Evolutionary conservation across 345 rosid genomes (phyloP).

Genomic region (Orychophragmus violaceus): DNA sequence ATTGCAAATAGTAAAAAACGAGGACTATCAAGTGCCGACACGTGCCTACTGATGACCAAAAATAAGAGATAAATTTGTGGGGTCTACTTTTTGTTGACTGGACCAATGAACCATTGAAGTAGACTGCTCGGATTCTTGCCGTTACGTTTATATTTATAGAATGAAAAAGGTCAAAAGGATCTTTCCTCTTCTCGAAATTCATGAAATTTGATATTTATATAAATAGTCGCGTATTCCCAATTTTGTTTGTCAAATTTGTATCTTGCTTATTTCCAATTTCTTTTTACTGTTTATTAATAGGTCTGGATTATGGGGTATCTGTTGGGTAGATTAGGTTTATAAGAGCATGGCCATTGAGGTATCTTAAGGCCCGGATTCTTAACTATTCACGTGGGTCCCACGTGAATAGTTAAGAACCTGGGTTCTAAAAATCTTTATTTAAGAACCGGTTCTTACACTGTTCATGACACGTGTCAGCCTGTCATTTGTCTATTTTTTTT

Average conservation of each 20-base stretch:
- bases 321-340: too few relatives aligned
- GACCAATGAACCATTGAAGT: neutral
- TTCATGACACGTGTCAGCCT: too few relatives aligned
- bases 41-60: neutral
- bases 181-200: conserved; percentile 11
- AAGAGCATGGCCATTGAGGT: too few relatives aligned
- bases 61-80: neutral
- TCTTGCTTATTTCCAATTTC: too few relatives aligned
- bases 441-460: too few relatives aligned
- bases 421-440: too few relatives aligned
- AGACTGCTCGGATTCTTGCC: conserved; percentile 23
- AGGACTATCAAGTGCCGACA: neutral
- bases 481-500: too few relatives aligned
- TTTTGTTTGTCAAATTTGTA: neutral
- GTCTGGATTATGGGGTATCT: too few relatives aligned
- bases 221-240: neutral
- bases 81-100: neutral
- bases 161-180: neutral
- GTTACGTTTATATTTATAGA: conserved; percentile 11
- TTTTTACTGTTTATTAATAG: too few relatives aligned
- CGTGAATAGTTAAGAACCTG: too few relatives aligned
- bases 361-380: too few relatives aligned
- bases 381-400: too few relatives aligned
- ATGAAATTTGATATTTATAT: neutral
- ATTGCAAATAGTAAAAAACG: neutral